Conservation (phyloP, 345 rosid genomes). For the Eucalyptus pauciflora region DNA sequence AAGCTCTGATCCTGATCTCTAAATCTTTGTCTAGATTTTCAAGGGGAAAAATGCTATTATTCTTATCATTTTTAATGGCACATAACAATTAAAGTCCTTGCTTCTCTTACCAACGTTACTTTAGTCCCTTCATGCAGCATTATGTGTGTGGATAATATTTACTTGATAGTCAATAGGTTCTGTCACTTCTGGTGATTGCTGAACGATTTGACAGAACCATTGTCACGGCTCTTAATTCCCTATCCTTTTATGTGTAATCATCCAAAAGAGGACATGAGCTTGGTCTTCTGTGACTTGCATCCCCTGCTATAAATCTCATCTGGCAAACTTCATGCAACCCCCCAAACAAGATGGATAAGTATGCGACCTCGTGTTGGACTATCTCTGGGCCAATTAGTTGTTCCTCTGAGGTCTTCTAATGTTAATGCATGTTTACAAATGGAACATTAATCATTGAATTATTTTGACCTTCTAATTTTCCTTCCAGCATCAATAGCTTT, state of each 20-base stretch:
- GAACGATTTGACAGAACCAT: not conserved
- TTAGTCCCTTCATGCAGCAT: not conserved
- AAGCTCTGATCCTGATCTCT: not conserved
- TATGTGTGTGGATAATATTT: not conserved
- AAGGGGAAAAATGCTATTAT: not conserved
- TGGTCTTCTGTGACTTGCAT: not conserved
- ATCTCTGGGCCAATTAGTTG: not conserved
- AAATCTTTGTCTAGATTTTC: not conserved
- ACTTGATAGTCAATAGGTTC: not conserved
- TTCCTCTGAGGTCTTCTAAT: not conserved
- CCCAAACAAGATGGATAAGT: not conserved
- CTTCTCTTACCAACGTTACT: not conserved
- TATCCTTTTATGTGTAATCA: not conserved
- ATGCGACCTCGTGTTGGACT: not conserved
- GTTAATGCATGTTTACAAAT: not conserved
- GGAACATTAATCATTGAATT: not conserved
- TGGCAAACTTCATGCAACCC: not conserved
- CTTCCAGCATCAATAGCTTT: not conserved
- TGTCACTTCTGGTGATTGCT: not conserved
- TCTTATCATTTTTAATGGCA: not conserved
- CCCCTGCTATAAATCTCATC: not conserved
- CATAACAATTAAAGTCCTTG: not conserved
- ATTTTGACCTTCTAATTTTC: not conserved
- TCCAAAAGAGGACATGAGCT: not conserved
- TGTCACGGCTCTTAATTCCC: not conserved